Conservation (phyloP, 139 green algal species). For the Tetradesmus obliquus region DNA sequence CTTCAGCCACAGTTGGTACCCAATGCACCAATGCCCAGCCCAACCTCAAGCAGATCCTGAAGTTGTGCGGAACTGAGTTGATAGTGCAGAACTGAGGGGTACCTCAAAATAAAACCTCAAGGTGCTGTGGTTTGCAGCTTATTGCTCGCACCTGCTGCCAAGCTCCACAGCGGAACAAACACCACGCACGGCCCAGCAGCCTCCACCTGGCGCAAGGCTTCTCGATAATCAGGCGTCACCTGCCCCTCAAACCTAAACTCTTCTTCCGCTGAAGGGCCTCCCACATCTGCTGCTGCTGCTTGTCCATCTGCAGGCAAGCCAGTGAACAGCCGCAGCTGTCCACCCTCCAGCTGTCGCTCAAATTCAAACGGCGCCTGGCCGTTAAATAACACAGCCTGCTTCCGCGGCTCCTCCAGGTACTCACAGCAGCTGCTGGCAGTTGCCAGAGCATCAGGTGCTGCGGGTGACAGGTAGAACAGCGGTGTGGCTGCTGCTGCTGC, state of each 20-base stretch:
- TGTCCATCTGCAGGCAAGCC: neutral
- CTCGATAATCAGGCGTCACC: neutral
- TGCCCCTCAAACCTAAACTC: neutral
- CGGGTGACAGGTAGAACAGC: slow-evolving; percentile 17
- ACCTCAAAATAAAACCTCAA: too few species aligned
- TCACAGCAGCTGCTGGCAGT: slow-evolving; percentile 41
- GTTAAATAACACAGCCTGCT: neutral
- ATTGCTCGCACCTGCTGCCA: slow-evolving; percentile 17
- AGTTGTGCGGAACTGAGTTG: too few species aligned
- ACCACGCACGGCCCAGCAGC: slow-evolving; percentile 19
- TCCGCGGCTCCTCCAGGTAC: neutral
- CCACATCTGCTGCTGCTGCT: slow-evolving; percentile 5
- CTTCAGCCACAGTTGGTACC: too few species aligned
- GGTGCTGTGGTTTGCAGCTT: too few species aligned
- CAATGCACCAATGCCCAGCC: too few species aligned
- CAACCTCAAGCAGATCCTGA: too few species aligned
- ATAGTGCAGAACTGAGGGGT: too few species aligned
- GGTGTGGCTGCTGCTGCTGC: neutral
- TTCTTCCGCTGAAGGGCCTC: neutral
- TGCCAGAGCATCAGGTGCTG: neutral
- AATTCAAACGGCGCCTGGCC: slow-evolving; percentile 1
- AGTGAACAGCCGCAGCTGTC: slow-evolving; percentile 3
- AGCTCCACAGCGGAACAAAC: slow-evolving; percentile 41
- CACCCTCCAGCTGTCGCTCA: neutral
- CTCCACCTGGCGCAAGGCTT: neutral